Evolutionary conservation across 345 rosid species (phyloP).

Genomic region (Populus ilicifolia): DNA sequence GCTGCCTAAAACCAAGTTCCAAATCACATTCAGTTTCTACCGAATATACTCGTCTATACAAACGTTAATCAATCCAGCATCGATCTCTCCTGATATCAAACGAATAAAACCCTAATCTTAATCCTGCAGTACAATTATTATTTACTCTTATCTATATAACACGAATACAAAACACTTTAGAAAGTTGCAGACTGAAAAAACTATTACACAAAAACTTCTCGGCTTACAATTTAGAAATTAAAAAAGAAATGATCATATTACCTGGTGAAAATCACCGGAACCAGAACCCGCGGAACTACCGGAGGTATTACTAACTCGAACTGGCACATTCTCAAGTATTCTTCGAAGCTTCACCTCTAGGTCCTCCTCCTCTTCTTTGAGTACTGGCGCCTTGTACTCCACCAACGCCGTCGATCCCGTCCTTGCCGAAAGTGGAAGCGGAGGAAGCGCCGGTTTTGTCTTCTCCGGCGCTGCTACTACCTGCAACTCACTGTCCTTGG

Average conservation of each 20-base stretch:
- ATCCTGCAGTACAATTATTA: not conserved
- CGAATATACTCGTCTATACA: not conserved
- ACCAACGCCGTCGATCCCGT: slow-evolving; percentile 56
- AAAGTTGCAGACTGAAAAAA: not conserved
- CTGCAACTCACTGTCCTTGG: slow-evolving; percentile 49
- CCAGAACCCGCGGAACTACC: slow-evolving; percentile 99
- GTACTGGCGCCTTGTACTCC: slow-evolving; percentile 65
- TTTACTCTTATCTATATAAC: not conserved
- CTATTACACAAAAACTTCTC: not conserved
- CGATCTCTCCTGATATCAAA: not conserved
- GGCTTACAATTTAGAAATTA: not conserved
- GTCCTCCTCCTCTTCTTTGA: slow-evolving; percentile 88
- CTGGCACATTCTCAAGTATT: slow-evolving; percentile 90
- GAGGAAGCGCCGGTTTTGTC: slow-evolving; percentile 36
- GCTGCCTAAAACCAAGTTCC: not conserved
- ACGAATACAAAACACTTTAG: not conserved
- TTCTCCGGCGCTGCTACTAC: slow-evolving; percentile 45
- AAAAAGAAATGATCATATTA: slow-evolving; percentile 12
- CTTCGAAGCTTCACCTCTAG: slow-evolving; percentile 85
- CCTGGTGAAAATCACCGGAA: slow-evolving; percentile 98
- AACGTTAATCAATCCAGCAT: not conserved
- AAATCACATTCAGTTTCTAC: not conserved
- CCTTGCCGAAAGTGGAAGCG: slow-evolving; percentile 22
- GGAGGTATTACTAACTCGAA: slow-evolving; percentile 88
- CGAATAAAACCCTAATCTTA: not conserved